These are phyloP conservation scores for Luvunga scandens DNA, from an alignment of 345 rosid species.

Conservation along the genomic window DNA sequence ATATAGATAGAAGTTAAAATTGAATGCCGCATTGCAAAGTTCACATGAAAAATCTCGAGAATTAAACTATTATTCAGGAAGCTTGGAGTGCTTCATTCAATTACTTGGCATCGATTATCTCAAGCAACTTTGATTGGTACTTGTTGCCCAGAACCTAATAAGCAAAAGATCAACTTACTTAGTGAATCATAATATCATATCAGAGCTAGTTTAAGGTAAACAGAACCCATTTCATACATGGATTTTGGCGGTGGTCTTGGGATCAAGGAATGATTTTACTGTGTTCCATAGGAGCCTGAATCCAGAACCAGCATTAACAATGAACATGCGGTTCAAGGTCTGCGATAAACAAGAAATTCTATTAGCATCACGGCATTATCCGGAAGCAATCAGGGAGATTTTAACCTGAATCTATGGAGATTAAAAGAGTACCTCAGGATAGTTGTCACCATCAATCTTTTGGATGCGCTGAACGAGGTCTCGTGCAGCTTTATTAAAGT, in stretches of 20 bases:
- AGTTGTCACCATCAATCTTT: slow-evolving; percentile 80
- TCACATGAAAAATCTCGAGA: not conserved
- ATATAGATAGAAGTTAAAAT: slow-evolving; percentile 11
- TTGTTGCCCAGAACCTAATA: slow-evolving; percentile 85
- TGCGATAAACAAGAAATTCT: slow-evolving; percentile 25
- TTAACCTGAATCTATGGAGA: not conserved
- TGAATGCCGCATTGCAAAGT: not conserved
- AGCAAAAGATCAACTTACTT: slow-evolving; percentile 14
- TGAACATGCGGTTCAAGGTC: slow-evolving; percentile 93
- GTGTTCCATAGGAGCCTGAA: slow-evolving; percentile 90
- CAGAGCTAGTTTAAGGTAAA: not conserved
- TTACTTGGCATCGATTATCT: slow-evolving; percentile 72
- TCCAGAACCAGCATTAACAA: slow-evolving; percentile 92
- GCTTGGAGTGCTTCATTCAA: not conserved
- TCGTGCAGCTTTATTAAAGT: slow-evolving; percentile 78
- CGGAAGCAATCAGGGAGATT: not conserved
- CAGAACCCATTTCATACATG: slow-evolving; percentile 40
- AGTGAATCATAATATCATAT: slow-evolving; percentile 7
- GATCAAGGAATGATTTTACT: slow-evolving; percentile 74
- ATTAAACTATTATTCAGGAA: not conserved
- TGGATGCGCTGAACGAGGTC: slow-evolving; percentile 71
- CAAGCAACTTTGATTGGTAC: slow-evolving; percentile 90
- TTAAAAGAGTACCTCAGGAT: slow-evolving; percentile 65
- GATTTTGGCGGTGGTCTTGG: slow-evolving; percentile 86
- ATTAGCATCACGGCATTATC: slow-evolving; percentile 9